phyloP scores from a whole-genome alignment of 768 basidiomycete genomes.

The Dioszegia aurantiaca region DNA sequence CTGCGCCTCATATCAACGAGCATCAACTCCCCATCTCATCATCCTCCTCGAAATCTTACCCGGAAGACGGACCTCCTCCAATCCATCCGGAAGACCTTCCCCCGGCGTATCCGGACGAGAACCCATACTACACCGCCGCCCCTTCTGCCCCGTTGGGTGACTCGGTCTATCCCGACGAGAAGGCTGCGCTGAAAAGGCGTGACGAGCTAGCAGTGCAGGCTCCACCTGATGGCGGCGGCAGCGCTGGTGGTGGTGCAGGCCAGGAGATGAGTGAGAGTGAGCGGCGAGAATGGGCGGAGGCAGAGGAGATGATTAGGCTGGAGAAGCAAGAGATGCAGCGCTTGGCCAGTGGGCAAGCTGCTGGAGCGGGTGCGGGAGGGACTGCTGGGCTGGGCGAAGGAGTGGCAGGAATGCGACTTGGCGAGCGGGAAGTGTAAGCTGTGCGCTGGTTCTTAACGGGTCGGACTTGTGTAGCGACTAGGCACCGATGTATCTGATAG shows the following conservation, averaged over 20 bases:
- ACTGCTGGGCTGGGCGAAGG: too few relatives aligned
- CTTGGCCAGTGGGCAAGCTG: too few relatives aligned
- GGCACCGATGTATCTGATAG: too few relatives aligned
- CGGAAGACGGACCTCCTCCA: not conserved
- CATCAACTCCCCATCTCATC: not conserved
- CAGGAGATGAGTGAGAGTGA: conserved; percentile 36
- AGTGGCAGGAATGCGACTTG: not conserved
- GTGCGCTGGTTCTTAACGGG: too few relatives aligned
- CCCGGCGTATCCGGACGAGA: conserved; percentile 3
- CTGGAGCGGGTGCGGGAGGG: too few relatives aligned
- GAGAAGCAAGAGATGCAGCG: conserved; percentile 14
- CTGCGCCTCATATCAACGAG: not conserved
- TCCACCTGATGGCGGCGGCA: not conserved
- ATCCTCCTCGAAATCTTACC: not conserved
- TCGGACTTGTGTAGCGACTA: too few relatives aligned
- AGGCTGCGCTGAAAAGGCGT: conserved; percentile 9
- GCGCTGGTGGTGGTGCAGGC: not conserved
- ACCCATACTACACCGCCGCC: not conserved
- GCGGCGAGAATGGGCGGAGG: conserved; percentile 37
- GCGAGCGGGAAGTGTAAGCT: not conserved
- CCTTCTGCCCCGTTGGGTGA: not conserved
- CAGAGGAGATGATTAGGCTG: conserved; percentile 13
- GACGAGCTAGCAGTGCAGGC: not conserved
- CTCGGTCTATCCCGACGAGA: conserved; percentile 4
- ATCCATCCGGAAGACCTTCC: conserved; percentile 5